A percentile compares a stretch with the other conserved stretches of the same genome.
Conservation (phyloP, 2,329 filamentous ascomycete species). For the Cytospora leucostoma region DNA sequence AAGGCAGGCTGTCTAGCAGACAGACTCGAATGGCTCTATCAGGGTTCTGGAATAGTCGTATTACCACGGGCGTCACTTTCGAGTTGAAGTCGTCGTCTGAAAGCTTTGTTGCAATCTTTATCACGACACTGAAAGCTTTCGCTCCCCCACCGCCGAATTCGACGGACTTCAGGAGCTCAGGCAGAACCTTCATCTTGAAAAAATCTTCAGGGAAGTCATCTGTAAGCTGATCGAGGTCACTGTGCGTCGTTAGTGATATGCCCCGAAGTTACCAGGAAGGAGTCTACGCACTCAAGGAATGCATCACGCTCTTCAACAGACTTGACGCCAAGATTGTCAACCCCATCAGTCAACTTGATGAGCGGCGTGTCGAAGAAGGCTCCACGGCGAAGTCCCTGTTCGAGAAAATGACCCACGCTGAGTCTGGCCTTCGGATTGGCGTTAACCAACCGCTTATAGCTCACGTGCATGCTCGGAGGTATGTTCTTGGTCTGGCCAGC, state of each 20-base stretch:
- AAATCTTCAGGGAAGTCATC: slow-evolving; percentile 98
- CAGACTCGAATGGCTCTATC: slow-evolving; percentile 92
- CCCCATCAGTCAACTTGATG: slow-evolving; percentile 88
- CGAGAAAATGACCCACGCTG: slow-evolving; percentile 81
- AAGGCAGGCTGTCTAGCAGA: slow-evolving; percentile 80
- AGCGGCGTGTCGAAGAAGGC: slow-evolving; percentile 92
- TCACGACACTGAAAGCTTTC: slow-evolving; percentile 82
- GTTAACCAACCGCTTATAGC: slow-evolving; percentile 87
- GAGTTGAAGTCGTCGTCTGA: slow-evolving; percentile 86
- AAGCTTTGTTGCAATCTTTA: slow-evolving; percentile 88
- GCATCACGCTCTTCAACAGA: slow-evolving; percentile 78
- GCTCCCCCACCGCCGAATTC: slow-evolving; percentile 96
- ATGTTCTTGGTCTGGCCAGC: slow-evolving; percentile 83
- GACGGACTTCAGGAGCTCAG: slow-evolving; percentile 96
- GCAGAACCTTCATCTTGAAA: slow-evolving; percentile 95
- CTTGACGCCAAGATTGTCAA: slow-evolving; percentile 91
- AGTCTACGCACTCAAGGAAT: slow-evolving; percentile 65
- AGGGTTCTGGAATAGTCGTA: slow-evolving; percentile 86
- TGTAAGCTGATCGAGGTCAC: slow-evolving; percentile 79
- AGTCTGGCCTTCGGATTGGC: slow-evolving; percentile 86
- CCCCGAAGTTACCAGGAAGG: background rate
- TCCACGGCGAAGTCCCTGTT: slow-evolving; percentile 79
- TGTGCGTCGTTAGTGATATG: slow-evolving; percentile 42
- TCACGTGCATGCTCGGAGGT: slow-evolving; percentile 83
- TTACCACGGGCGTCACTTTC: slow-evolving; percentile 80